Evolutionary conservation across 1,284 basidiomycete species (phyloP).

Genomic region (Tilletia horrida): DNA sequence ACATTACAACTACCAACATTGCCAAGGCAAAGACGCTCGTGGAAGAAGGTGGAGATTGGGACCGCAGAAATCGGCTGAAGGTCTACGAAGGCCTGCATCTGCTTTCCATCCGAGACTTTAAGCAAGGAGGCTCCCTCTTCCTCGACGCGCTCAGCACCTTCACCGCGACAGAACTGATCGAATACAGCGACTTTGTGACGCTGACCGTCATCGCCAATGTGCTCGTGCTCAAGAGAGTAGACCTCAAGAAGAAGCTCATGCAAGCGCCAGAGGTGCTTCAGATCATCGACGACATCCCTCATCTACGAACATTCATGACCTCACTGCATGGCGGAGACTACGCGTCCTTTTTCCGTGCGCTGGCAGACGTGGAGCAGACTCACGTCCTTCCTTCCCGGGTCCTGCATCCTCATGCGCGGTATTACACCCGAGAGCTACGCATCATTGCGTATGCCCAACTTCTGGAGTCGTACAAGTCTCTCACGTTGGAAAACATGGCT

Average conservation of each 20-base stretch:
- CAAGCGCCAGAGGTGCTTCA: constrained; percentile 18
- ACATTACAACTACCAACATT: constrained; percentile 71
- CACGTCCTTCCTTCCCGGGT: constrained; percentile 81
- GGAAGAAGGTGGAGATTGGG: constrained; percentile 97
- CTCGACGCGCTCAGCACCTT: constrained; percentile 90
- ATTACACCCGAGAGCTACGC: constrained; percentile 92
- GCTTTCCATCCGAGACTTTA: constrained; percentile 72
- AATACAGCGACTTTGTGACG: constrained; percentile 86
- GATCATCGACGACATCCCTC: constrained; percentile 56
- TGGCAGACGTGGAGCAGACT: constrained; percentile 82
- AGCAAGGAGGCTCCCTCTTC: constrained; percentile 65
- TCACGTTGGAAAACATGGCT: constrained; percentile 82
- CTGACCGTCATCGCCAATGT: constrained; percentile 78
- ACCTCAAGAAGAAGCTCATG: constrained; percentile 76
- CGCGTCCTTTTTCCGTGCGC: constrained; percentile 84
- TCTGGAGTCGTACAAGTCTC: constrained; percentile 81
- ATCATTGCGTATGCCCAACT: constrained; percentile 91
- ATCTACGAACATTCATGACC: constrained; percentile 59
- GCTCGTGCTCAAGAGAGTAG: constrained; percentile 74
- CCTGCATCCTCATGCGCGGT: constrained; percentile 80
- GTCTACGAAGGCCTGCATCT: constrained; percentile 87
- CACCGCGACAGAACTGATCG: constrained; percentile 82
- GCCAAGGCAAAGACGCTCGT: constrained; percentile 82
- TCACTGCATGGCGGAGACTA: constrained; percentile 88
- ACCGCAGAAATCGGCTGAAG: constrained; percentile 89